Evolutionary conservation across 495 filamentous ascomycete genomes (phyloP), one percentile per base, ranked within the genome.

Genomic region (Tuber brumale): DNA sequence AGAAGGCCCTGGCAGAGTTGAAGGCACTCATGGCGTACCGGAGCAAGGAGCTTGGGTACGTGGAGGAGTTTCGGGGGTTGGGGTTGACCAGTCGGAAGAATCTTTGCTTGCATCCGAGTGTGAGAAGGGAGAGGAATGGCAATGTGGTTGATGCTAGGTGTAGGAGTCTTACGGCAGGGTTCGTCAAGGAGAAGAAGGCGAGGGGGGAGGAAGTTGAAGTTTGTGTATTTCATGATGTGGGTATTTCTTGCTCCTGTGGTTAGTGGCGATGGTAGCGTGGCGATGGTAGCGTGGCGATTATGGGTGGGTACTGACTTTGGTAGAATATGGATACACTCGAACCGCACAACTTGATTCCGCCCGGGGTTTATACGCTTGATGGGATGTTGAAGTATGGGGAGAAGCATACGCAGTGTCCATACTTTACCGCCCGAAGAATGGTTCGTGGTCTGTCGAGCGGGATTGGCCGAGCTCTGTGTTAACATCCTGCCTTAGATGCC

Each of bases 71-170:
- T 76, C 87, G 95, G 57, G 95, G 93, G 0, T 86, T 99, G 14
- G 95, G 95, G 0, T 84, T 99, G 51, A 97, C 95, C 0, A 97
- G 94, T 86, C 92, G 95, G 75, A 99, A 98, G 85, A 99, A 99
- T 81, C 84, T 99, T 57, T 99, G 95, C 82, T 88, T 99, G 39
- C 95, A 99, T 84, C 96, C 95, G 16, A 93, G 93, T 0, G 96
- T 99, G 19, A 97, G 93, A 84, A 87, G 92, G 70, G 95, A 99
- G 83, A 98, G 97, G 86, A 97, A 94, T 82, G 95, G 95, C 27
- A 88, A 90, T 21, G 88, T 98, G 23, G 95, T 99, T 57, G 95
- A 99, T 86, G 94, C 96, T 10, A 88, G 94, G 76, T 99, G 95
- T 85, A 89, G 95, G 84, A 97, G 94, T 83, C 86, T 99, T 76